Evolutionary conservation across 176 grass and related monocot genomes (phyloP).

Genomic region (Oryza australiensis): DNA sequence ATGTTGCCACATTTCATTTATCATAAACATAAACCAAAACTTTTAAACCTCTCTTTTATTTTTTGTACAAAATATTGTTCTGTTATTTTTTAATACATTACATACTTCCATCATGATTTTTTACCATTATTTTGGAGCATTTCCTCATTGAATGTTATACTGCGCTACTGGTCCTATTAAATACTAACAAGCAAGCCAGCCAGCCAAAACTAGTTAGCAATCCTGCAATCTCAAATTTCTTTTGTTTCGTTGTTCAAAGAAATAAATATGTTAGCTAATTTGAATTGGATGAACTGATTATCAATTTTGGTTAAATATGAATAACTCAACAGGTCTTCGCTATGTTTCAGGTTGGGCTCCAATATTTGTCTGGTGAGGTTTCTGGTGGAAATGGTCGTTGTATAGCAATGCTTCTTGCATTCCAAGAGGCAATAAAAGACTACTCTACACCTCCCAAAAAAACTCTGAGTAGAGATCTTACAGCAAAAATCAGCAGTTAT

Average conservation of each 20-base stretch:
- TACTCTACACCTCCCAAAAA: slow-evolving; percentile 80
- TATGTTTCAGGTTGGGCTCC: slow-evolving; percentile 74
- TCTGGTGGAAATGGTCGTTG: slow-evolving; percentile 90
- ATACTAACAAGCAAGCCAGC: background rate
- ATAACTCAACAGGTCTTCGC: background rate
- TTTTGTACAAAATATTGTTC: background rate
- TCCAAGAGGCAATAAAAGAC: slow-evolving; percentile 79
- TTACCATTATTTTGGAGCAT: slow-evolving; percentile 7
- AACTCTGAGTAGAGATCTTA: slow-evolving; percentile 75
- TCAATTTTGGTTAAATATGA: slow-evolving; percentile 26
- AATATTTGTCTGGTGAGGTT: slow-evolving; percentile 84
- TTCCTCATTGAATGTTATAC: background rate
- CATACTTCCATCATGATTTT: background rate
- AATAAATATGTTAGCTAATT: slow-evolving; percentile 10
- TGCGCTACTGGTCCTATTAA: background rate
- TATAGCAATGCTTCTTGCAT: slow-evolving; percentile 93
- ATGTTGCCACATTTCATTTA: slow-evolving; percentile 2
- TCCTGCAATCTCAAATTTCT: background rate
- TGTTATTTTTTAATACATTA: background rate
- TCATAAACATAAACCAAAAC: background rate
- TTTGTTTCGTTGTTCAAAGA: background rate
- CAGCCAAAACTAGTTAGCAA: background rate
- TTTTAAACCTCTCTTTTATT: background rate
- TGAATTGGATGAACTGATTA: slow-evolving; percentile 9
- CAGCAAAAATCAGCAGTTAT: slow-evolving; percentile 79